Percentiles rank a stretch among this genome's conserved stretches.
phyloP scores from a whole-genome alignment of 352 stramenopile genomes.

The Plasmopara viticola region DNA sequence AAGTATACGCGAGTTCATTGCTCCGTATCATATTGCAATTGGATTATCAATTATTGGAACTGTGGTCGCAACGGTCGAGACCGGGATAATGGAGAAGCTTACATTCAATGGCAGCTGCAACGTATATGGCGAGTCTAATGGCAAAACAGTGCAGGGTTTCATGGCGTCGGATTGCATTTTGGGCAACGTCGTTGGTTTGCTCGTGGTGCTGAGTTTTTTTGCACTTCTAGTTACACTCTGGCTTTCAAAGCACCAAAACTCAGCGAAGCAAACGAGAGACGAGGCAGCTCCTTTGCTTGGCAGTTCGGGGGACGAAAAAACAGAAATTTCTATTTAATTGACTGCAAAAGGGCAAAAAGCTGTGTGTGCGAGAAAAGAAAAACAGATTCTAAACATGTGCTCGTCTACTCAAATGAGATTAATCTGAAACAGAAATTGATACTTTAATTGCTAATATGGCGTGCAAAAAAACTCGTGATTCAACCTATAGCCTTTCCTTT shows the following conservation, averaged over 20 bases:
- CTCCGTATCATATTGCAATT: slow-evolving; percentile 62
- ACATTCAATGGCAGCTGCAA: slow-evolving; percentile 84
- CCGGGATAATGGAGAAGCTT: slow-evolving; percentile 76
- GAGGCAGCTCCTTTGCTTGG: slow-evolving; percentile 36
- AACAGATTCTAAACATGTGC: too few species aligned
- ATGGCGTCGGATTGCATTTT: slow-evolving; percentile 70
- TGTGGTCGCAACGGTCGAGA: slow-evolving; percentile 57
- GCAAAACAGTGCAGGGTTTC: slow-evolving; percentile 52
- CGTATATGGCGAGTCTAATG: slow-evolving; percentile 56
- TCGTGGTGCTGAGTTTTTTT: slow-evolving; percentile 43
- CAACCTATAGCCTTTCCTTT: too few species aligned
- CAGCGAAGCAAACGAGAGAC: slow-evolving; percentile 15
- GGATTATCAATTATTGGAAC: slow-evolving; percentile 60
- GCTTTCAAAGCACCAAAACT: slow-evolving; percentile 33
- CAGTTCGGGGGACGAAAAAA: too few species aligned
- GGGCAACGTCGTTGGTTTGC: slow-evolving; percentile 65
- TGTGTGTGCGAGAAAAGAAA: too few species aligned
- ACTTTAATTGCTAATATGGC: too few species aligned
- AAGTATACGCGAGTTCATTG: slow-evolving; percentile 31
- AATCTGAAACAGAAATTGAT: too few species aligned
- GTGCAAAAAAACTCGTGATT: too few species aligned
- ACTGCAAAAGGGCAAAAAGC: too few species aligned
- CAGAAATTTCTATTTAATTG: too few species aligned
- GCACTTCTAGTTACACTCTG: slow-evolving; percentile 47
- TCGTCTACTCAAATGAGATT: too few species aligned